Evolutionary conservation across 73 alveolate genomes (phyloP).

Genomic region (Stentor coeruleus): DNA sequence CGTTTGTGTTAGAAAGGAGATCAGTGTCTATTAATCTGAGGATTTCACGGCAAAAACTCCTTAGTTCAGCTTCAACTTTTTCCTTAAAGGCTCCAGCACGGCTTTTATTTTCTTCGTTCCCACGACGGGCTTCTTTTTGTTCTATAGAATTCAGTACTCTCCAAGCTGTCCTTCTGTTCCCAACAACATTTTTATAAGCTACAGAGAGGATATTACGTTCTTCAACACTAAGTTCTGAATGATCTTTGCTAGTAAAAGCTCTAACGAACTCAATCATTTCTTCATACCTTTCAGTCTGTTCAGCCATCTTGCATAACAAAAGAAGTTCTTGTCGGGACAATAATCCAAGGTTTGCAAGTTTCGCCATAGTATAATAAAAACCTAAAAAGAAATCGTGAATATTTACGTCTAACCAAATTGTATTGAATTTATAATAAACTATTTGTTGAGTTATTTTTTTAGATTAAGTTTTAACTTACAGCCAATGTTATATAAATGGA

Average conservation of each 20-base stretch:
- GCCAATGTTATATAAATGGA: too few relatives aligned
- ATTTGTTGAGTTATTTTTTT: too few relatives aligned
- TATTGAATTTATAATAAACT: too few relatives aligned
- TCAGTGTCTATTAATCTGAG: constrained; percentile 45
- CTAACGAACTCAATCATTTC: constrained; percentile 60
- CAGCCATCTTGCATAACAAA: constrained; percentile 61
- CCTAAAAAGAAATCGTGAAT: too few relatives aligned
- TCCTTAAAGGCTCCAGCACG: too few relatives aligned
- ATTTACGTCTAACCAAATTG: too few relatives aligned
- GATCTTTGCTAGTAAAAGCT: constrained; percentile 48
- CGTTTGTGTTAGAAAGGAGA: constrained; percentile 45
- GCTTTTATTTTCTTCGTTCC: constrained; percentile 33
- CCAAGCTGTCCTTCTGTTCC: constrained; percentile 46
- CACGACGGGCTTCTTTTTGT: constrained; percentile 51
- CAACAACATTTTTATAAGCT: constrained; percentile 51
- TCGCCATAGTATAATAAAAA: too few relatives aligned
- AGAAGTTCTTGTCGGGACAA: too few relatives aligned
- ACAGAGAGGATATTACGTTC: constrained; percentile 65
- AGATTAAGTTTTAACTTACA: too few relatives aligned
- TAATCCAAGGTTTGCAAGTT: too few relatives aligned
- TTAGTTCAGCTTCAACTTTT: constrained; percentile 56
- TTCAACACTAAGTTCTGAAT: constrained; percentile 50
- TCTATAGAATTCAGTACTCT: constrained; percentile 66
- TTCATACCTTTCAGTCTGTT: constrained; percentile 60
- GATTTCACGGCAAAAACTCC: constrained; percentile 47